These are phyloP conservation scores for Microsporum canis DNA, from an alignment of 2,329 filamentous ascomycete species.

Conservation along the genomic window DNA sequence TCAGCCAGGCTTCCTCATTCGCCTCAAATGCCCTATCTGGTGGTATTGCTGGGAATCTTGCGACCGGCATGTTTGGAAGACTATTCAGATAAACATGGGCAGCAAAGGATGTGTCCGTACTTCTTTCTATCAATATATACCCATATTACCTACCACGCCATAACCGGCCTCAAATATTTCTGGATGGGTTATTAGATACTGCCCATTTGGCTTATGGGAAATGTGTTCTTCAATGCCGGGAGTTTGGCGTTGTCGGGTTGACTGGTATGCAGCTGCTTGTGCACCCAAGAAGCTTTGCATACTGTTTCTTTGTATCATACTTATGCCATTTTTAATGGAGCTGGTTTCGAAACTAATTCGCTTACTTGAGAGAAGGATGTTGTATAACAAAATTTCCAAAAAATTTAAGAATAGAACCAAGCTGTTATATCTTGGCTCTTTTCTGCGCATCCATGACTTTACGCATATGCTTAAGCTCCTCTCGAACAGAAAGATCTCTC, in stretches of 20 bases:
- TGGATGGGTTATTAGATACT: neutral
- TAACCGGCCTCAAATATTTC: neutral
- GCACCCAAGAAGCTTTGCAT: neutral
- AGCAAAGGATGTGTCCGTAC: neutral
- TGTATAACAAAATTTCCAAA: neutral
- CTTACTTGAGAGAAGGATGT: neutral
- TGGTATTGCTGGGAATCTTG: constrained; percentile 44
- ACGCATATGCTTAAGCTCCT: constrained; percentile 16
- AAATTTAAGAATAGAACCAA: neutral
- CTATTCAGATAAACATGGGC: constrained; percentile 37
- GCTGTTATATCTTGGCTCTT: neutral
- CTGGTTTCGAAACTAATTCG: neutral
- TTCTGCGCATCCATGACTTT: constrained; percentile 8
- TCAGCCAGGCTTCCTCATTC: constrained; percentile 47
- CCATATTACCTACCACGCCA: neutral
- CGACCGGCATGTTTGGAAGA: constrained; percentile 44
- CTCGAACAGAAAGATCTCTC: constrained; percentile 23
- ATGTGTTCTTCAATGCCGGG: neutral
- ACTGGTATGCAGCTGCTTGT: neutral
- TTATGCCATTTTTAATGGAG: neutral
- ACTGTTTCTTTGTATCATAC: neutral
- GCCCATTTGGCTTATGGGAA: neutral
- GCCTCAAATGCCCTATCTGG: constrained; percentile 46
- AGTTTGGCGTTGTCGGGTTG: neutral
- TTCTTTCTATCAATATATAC: neutral